Evolutionary conservation across 2,329 filamentous ascomycete genomes (phyloP), one percentile per base, ranked within the genome.

Genomic region (Epichloe glyceriae): DNA sequence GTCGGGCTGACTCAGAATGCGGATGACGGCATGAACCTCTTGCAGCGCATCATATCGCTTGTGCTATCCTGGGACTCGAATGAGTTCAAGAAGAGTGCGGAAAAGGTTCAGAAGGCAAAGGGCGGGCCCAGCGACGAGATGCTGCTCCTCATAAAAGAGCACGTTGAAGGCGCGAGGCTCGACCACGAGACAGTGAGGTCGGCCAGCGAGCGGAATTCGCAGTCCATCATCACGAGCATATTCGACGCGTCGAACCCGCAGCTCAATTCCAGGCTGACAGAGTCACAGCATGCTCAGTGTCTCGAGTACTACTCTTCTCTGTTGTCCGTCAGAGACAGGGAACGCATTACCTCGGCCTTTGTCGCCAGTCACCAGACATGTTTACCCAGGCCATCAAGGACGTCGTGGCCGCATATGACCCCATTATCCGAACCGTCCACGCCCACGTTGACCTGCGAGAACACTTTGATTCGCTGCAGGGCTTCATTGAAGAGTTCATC

Each of bases 11-110:
- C 83, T 0, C 76, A 78, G 45, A 80, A 79, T 45, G 78, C 82
- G 0, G 80, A 88, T 54, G 85, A 89, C 57, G 86, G 86, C 45
- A 87, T 88, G 84, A 93, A 90, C 61, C 64, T 91, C 8, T 64
- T 93, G 56, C 86, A 91, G 64, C 70, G 83, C 42, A 89, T 93
- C 55, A 81, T 91, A 20, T 85, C 80, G 0, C 76, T 85, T 4
- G 80, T 88, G 0, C 66, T 90, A 11, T 75, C 78, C 5, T 89
- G 84, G 82, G 87, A 93, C 58, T 78, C 79, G 5, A 70, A 73
- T 38, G 85, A 88, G 55, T 83, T 89, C 54, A 79, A 79, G 53
- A 84, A 82, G 62, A 72, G 76, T 1, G 73, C 76, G 1, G 73
- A 82, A 0, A 81, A 78, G 55, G 76, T 88, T 43, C 83, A 86